Conservation (phyloP, 495 filamentous ascomycete genomes). For the Ramalina intermedia region DNA sequence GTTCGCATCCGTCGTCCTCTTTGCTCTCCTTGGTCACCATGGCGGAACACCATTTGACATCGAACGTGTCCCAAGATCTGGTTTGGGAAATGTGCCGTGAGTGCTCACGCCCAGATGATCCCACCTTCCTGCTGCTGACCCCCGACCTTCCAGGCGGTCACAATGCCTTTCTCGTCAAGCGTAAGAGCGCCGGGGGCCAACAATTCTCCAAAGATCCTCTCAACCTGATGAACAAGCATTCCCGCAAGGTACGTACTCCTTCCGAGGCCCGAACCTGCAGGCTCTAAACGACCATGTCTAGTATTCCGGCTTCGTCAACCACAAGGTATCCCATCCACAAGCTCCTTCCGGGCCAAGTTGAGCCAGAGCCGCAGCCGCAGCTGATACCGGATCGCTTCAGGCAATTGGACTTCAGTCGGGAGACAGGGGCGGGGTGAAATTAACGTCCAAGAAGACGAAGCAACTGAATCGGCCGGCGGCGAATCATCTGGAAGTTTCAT, state of each 20-base stretch:
- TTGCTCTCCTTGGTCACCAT: conserved; percentile 11
- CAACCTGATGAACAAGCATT: conserved; percentile 80
- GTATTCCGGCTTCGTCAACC: conserved; percentile 83
- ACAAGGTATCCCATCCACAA: conserved; percentile 54
- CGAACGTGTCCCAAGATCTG: conserved; percentile 69
- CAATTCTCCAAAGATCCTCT: conserved; percentile 88
- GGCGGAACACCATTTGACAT: conserved; percentile 25
- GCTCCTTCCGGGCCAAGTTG: conserved; percentile 6
- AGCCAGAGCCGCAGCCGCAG: conserved; percentile 6
- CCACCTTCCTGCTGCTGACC: neutral
- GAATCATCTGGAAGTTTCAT: conserved; percentile 46
- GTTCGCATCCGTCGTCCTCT: conserved; percentile 7
- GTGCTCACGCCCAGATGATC: neutral
- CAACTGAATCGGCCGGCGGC: conserved; percentile 53
- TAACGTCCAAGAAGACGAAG: conserved; percentile 74
- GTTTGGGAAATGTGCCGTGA: conserved; percentile 81
- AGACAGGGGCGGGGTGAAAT: conserved; percentile 54
- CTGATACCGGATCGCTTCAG: conserved; percentile 29
- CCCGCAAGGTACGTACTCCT: conserved; percentile 57
- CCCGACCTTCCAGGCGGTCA: conserved; percentile 42
- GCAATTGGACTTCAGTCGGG: conserved; percentile 60
- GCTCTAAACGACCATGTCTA: conserved; percentile 21
- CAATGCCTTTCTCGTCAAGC: conserved; percentile 82
- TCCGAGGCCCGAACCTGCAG: neutral
- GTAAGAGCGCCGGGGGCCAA: conserved; percentile 55